Base-by-base conservation (phyloP, 2,329 filamentous ascomycete species). In the Dactylellina cionopaga region DNA sequence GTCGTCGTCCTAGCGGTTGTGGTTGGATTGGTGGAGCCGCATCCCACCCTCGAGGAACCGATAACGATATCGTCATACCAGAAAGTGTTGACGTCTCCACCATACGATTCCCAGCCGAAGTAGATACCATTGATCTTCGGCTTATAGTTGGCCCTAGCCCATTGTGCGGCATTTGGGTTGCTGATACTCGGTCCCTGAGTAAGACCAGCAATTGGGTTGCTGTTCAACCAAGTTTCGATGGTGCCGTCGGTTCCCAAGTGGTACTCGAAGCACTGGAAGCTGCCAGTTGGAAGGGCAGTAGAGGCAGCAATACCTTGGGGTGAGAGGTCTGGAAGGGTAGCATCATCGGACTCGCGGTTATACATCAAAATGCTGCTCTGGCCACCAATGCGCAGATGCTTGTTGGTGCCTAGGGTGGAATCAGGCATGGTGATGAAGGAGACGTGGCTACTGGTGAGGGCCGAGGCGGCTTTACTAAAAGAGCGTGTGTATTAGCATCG, bases 341-440 rank as follows among this genome's bases (percentile, higher is more conserved):
- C 86, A 71, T 88, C 86, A 78, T 88, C 86, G 13, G 83, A 83
- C 76, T 88, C 86, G 78, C 85, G 85, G 82, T 88, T 88, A 82
- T 85, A 88, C 86, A 88, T 88, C 31, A 88, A 79, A 77, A 88
- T 88, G 74, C 84, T 82, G 80, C 80, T 84, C 79, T 88, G 86
- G 3, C 86, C 86, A 43, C 86, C 86, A 69, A 88, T 87, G 63
- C 86, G 85, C 29, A 88, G 84, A 76, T 88, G 85, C 79, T 88
- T 88, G 59, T 84, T 83, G 44, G 79, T 78, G 69, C 83, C 85
- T 70, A 85, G 85, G 1, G 84, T 81, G 0, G 85, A 80, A 79
- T 88, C 86, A 1, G 85, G 84, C 85, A 88, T 87, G 17, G 86
- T 87, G 80, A 88, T 88, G 81, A 88, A 88, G 47, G 85, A 83